These are phyloP conservation scores for Eucalyptus albens DNA, from an alignment of 345 rosid genomes.

Conservation along the genomic window DNA sequence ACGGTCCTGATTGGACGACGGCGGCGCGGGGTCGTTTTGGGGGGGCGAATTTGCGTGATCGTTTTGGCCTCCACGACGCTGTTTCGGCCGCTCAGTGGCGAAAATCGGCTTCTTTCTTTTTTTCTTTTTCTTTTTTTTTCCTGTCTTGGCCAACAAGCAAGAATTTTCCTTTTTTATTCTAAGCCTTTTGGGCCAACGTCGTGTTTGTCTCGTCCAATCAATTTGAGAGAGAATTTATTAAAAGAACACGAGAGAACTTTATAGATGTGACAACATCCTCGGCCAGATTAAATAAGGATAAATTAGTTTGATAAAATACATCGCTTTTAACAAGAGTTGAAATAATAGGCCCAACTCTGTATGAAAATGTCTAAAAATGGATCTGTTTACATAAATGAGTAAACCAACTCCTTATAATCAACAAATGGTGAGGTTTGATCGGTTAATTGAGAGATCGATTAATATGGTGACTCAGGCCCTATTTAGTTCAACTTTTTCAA, in stretches of 20 bases:
- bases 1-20: not conserved
- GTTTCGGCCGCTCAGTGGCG: not conserved
- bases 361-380: not conserved
- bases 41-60: not conserved
- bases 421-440: not conserved
- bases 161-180: not conserved
- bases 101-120: not conserved
- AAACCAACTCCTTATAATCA: not conserved
- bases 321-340: accelerated
- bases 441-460: not conserved
- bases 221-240: not conserved
- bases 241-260: not conserved
- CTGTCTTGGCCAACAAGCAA: not conserved
- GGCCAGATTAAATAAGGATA: no score
- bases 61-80: not conserved
- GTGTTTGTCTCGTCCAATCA: not conserved
- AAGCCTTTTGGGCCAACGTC: not conserved
- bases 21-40: not conserved
- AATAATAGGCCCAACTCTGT: accelerated
- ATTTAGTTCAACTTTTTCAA: no score
- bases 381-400: accelerated
- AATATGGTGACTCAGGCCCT: not conserved
- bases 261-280: not conserved
- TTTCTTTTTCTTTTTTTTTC: accelerated
- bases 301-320: no score